phyloP scores from a whole-genome alignment of 257 asterid species.

The Sherardia arvensis region DNA sequence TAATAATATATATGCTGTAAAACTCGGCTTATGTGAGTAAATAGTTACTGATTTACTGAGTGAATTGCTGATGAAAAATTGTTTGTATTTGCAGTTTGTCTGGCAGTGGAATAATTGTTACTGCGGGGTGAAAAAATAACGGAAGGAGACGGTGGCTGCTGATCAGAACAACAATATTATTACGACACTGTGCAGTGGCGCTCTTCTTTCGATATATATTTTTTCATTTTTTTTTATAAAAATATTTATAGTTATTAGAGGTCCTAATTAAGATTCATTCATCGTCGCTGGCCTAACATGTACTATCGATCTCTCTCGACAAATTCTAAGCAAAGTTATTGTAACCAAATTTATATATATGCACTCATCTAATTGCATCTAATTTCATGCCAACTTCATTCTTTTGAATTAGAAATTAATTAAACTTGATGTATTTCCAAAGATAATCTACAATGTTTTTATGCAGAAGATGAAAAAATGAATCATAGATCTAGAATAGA shows the following conservation, averaged over 20 bases:
- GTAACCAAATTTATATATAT: conserved; percentile 12
- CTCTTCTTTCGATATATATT: conserved; percentile 19
- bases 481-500: too few relatives aligned
- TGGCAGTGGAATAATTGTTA: conserved; percentile 64
- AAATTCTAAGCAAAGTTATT: conserved; percentile 15
- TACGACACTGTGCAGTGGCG: conserved; percentile 46
- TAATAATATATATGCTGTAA: too few relatives aligned
- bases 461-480: too few relatives aligned
- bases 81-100: conserved; percentile 43
- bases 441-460: too few relatives aligned
- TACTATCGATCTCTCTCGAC: conserved; percentile 17
- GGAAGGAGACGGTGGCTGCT: conserved; percentile 28
- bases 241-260: conserved; percentile 2
- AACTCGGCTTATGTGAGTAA: too few relatives aligned
- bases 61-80: conserved; percentile 16
- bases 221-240: not conserved
- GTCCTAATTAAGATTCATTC: conserved; percentile 48
- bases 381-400: conserved; percentile 1
- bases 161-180: conserved; percentile 56
- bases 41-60: too few relatives aligned
- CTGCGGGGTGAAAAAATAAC: conserved; percentile 23
- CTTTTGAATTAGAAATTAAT: too few relatives aligned
- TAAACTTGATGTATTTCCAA: too few relatives aligned
- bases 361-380: not conserved
- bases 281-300: conserved; percentile 48